Base-by-base conservation (phyloP, 2,329 filamentous ascomycete genomes). In the Colletotrichum eleusines region DNA sequence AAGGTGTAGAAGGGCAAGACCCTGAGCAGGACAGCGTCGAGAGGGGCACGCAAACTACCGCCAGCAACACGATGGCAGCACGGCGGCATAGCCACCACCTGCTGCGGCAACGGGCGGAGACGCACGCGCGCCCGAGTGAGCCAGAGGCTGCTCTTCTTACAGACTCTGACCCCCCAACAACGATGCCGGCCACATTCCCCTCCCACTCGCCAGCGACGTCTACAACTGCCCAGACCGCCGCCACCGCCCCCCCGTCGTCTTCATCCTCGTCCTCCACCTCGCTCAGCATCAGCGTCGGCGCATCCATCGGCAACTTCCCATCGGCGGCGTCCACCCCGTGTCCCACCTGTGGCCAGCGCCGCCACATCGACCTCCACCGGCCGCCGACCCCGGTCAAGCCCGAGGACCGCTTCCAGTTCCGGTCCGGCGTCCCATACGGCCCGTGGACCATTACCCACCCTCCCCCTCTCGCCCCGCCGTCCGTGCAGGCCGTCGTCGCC, bases 341-440 rank as follows among this genome's bases (percentile, higher is more conserved):
- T 61, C 65, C 69, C 59, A 72, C 69, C 4, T 72, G 69, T 28
- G 69, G 69, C 16, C 69, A 72, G 54, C 69, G 65, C 33, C 65
- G 65, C 33, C 66, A 72, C 38, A 16, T 70, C 16, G 66, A 71
- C 40, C 64, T 68, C 58, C 69, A 72, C 61, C 69, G 69, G 16
- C 65, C 69, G 7, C 59, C 69, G 33, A 69, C 69, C 12, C 69
- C 69, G 38, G 69, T 69, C 8, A 72, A 72, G n/a, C 65, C 59
- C 42, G 69, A 72, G 38, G 69, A 69, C 28, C 65, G 66, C 8
- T 72, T 72, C 46, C 69, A 72, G 16, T 72, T 72, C 48, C 69
- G 61, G 26, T 69, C 65, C 26, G 69, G 69, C 38, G 66, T 72
- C n/a, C 54, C 65, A 8, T 72, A 64, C 31, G 69, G 69, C 5